phyloP scores from a whole-genome alignment of 176 grass and related monocot species.

The maize (Zea mays) region Zm-B73-REFERENCE-NAM-5.0 NC_050101.1:99763001-99763500 shows the following conservation, averaged over 20 bases:
- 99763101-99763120: constrained; percentile 18
- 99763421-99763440: constrained; percentile 7
- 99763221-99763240: background rate
- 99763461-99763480: constrained; percentile 10
- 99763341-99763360: background rate
- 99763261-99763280: background rate
- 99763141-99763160: constrained; percentile 4
- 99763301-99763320: background rate
- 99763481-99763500: constrained; percentile 36
- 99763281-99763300: constrained; percentile 27
- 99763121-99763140: background rate
- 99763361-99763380: background rate
- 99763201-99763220: constrained; percentile 5
- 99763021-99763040: no score
- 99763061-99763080: no score
- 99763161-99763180: constrained; percentile 13
- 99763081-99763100: no score
- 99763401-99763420: constrained; percentile 14
- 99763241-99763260: background rate
- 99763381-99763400: background rate
- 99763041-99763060: no score
- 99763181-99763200: constrained; percentile 2
- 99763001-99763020: no score
- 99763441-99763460: background rate
- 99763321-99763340: background rate